Conservation (phyloP, 2,329 filamentous ascomycete species). For the Fusarium annulatum region DNA sequence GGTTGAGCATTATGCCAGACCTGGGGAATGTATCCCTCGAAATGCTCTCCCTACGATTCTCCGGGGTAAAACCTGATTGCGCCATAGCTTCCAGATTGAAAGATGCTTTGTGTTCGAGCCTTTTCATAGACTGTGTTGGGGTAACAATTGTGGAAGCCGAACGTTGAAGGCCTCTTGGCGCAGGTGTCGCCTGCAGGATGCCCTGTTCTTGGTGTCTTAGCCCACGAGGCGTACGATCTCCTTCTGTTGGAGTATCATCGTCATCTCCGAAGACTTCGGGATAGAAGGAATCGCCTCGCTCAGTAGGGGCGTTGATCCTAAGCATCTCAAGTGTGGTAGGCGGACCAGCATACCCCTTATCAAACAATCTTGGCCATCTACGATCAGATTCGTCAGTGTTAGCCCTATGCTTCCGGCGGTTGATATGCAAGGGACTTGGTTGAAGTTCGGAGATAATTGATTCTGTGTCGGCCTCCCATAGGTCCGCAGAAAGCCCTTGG, state of each 20-base stretch:
- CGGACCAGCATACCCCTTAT: slow-evolving; percentile 9
- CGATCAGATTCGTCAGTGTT: slow-evolving; percentile 8
- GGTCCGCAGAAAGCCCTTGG: slow-evolving; percentile 36
- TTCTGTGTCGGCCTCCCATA: slow-evolving; percentile 34
- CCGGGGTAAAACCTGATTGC: slow-evolving; percentile 40
- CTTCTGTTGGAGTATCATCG: neutral
- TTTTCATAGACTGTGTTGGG: slow-evolving; percentile 30
- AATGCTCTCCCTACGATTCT: slow-evolving; percentile 4
- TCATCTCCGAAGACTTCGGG: neutral
- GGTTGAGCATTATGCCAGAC: slow-evolving; percentile 26
- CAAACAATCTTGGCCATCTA: slow-evolving; percentile 30
- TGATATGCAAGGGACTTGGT: slow-evolving; percentile 43
- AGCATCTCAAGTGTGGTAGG: slow-evolving; percentile 8
- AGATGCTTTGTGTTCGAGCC: slow-evolving; percentile 16
- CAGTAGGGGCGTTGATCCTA: neutral
- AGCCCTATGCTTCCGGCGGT: slow-evolving; percentile 6
- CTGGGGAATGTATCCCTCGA: slow-evolving; percentile 3
- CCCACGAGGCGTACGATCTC: slow-evolving; percentile 3
- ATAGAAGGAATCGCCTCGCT: neutral
- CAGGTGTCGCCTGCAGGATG: neutral
- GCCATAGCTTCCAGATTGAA: slow-evolving; percentile 25
- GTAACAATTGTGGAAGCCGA: slow-evolving; percentile 34
- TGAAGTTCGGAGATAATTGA: slow-evolving; percentile 35
- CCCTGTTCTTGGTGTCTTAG: slow-evolving; percentile 4
- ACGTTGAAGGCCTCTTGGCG: slow-evolving; percentile 15